A percentile compares a stretch with the other conserved stretches of the same genome.
Conservation (phyloP, 495 filamentous ascomycete genomes). For the Aspergillus haitiensis region DNA sequence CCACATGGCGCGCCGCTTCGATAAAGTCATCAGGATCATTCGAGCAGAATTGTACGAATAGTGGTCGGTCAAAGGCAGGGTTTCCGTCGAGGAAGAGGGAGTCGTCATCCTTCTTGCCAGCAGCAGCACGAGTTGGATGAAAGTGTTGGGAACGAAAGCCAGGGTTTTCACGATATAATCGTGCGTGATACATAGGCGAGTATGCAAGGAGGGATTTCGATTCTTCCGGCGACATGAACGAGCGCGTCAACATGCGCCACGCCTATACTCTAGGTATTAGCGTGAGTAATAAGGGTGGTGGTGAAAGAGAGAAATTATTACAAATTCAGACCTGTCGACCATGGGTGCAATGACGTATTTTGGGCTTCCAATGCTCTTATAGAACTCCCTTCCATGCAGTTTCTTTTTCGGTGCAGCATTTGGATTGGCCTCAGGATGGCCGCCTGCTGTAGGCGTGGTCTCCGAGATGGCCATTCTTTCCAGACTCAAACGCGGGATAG, state of each 20-base stretch:
- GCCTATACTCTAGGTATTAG: slow-evolving; percentile 56
- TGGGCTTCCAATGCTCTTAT: slow-evolving; percentile 87
- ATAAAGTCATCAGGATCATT: slow-evolving; percentile 80
- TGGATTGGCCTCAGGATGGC: slow-evolving; percentile 19
- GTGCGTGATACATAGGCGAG: slow-evolving; percentile 92
- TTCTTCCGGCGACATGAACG: slow-evolving; percentile 69
- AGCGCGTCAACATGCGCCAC: slow-evolving; percentile 92
- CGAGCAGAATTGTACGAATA: slow-evolving; percentile 96
- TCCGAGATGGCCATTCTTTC: slow-evolving; percentile 35
- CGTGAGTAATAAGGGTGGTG: background rate
- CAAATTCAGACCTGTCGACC: slow-evolving; percentile 98
- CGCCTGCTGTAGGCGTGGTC: slow-evolving; percentile 18
- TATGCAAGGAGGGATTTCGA: slow-evolving; percentile 70
- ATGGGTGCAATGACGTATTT: slow-evolving; percentile 92
- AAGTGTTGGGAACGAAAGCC: slow-evolving; percentile 77
- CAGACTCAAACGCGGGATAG: slow-evolving; percentile 6
- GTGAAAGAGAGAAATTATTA: slow-evolving; percentile 44
- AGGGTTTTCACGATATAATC: slow-evolving; percentile 71
- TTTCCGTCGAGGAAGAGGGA: slow-evolving; percentile 78
- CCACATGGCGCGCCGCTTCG: slow-evolving; percentile 69
- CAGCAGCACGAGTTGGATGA: slow-evolving; percentile 58
- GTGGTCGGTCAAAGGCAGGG: slow-evolving; percentile 74
- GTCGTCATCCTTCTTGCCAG: slow-evolving; percentile 34
- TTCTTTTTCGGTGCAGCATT: slow-evolving; percentile 47
- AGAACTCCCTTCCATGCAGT: slow-evolving; percentile 82